Evolutionary conservation across 768 basidiomycete species (phyloP).

Genomic region (Russula emetica): DNA sequence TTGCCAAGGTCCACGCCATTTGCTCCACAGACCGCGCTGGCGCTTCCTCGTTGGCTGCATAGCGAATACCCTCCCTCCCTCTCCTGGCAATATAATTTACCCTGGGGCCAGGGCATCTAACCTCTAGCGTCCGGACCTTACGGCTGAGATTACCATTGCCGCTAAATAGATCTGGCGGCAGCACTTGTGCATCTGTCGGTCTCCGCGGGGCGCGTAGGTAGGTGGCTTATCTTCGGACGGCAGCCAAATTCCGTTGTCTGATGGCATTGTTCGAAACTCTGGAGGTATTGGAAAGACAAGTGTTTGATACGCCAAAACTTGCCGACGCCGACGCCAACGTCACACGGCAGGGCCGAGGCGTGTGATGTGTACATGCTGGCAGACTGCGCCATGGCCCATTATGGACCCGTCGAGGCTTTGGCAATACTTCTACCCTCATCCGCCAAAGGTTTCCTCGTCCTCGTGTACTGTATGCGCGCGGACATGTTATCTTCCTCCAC

Average conservation of each 20-base stretch:
- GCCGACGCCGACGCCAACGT: slow-evolving; percentile 6
- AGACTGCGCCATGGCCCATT: not conserved
- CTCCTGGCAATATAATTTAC: not conserved
- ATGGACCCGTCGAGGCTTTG: slow-evolving; percentile 5
- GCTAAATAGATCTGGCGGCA: not conserved
- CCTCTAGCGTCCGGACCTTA: not conserved
- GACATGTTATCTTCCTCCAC: not conserved
- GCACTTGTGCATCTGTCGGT: not conserved
- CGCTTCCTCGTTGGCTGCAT: slow-evolving; percentile 2
- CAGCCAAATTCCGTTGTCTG: not conserved
- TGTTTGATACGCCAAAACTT: not conserved
- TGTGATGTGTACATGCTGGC: not conserved
- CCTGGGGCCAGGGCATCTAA: slow-evolving; percentile 2
- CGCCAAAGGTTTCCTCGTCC: not conserved
- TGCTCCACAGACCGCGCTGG: slow-evolving; percentile 1
- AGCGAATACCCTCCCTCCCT: not conserved
- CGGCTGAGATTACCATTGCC: not conserved
- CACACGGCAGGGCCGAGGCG: not conserved
- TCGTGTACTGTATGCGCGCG: not conserved
- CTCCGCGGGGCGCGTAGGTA: not conserved
- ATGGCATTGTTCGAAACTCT: not conserved
- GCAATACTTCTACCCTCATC: not conserved
- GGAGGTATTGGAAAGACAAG: not conserved
- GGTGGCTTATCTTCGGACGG: not conserved
- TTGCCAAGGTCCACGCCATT: not conserved